A percentile compares a stretch with the other conserved stretches of the same genome.
Evolutionary conservation across 768 basidiomycete species (phyloP).

Genomic region (Pleurotus ostreatus): DNA sequence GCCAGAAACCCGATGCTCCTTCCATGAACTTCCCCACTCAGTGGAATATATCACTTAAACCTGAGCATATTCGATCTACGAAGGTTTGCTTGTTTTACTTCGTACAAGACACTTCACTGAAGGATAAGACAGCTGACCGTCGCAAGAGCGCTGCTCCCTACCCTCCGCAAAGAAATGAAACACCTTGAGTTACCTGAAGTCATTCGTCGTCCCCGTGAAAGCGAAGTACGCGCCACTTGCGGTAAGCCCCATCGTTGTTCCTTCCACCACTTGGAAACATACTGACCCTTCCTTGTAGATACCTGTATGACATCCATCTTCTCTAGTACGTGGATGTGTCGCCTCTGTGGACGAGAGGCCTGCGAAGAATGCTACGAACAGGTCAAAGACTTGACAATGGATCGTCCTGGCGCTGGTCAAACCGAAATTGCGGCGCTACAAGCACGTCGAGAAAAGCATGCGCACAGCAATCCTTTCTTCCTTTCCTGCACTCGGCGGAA

Average conservation of each 20-base stretch:
- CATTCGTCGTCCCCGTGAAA: conserved; percentile 72
- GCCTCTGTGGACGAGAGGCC: conserved; percentile 85
- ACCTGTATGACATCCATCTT: conserved; percentile 94
- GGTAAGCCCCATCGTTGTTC: conserved; percentile 40
- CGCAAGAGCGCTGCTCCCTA: conserved; percentile 64
- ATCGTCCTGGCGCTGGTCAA: conserved; percentile 41
- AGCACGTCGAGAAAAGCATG: conserved; percentile 53
- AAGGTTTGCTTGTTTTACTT: conserved; percentile 42
- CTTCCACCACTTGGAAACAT: not conserved
- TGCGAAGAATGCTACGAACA: conserved; percentile 81
- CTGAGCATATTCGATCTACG: conserved; percentile 46
- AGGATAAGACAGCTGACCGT: conserved; percentile 50
- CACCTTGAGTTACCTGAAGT: conserved; percentile 57
- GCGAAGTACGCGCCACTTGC: conserved; percentile 80
- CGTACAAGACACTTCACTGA: conserved; percentile 11
- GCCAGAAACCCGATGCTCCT: conserved; percentile 51
- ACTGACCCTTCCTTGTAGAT: conserved; percentile 43
- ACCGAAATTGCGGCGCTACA: conserved; percentile 47
- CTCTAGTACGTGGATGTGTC: conserved; percentile 86
- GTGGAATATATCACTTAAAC: conserved; percentile 62
- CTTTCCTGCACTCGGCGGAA: conserved; percentile 65
- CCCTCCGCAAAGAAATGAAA: conserved; percentile 56
- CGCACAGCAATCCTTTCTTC: conserved; percentile 70
- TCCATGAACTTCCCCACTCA: conserved; percentile 58
- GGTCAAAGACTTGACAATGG: conserved; percentile 59